Percentiles rank a stretch among this genome's conserved stretches.
These are phyloP conservation scores for Marasmius sp. DNA, from an alignment of 1,284 basidiomycete genomes.

Conservation along the genomic window DNA sequence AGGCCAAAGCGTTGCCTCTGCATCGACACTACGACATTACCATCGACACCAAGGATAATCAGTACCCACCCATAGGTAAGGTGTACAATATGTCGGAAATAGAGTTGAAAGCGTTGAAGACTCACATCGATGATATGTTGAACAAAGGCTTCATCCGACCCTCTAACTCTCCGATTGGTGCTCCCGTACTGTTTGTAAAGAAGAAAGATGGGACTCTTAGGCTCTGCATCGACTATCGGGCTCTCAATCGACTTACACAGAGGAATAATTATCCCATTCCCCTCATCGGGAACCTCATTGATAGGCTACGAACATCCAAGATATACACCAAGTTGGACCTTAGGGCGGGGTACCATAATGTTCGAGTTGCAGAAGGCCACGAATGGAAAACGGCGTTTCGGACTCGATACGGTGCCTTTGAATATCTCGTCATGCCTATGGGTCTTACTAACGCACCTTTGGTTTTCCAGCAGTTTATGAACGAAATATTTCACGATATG, in stretches of 20 bases:
- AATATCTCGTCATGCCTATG: conserved; percentile 6
- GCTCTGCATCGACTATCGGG: conserved; percentile 2
- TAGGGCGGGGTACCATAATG: conserved; percentile 1
- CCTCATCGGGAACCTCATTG: conserved; percentile 1
- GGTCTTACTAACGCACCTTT: conserved; percentile 1
- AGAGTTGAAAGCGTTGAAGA: conserved; percentile 17
- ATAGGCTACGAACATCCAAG: background rate
- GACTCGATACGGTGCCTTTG: background rate
- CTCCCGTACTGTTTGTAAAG: conserved; percentile 34
- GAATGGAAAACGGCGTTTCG: conserved; percentile 8
- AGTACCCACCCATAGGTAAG: too few species aligned
- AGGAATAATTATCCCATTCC: conserved; percentile 3
- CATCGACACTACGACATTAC: too few species aligned
- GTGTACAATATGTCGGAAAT: conserved; percentile 24
- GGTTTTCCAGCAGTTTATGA: conserved; percentile 31
- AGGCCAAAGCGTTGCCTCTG: too few species aligned
- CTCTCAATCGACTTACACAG: background rate
- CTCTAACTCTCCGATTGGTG: conserved; percentile 17
- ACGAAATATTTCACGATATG: conserved; percentile 37
- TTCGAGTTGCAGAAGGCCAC: background rate
- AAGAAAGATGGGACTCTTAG: conserved; percentile 6
- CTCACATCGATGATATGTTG: conserved; percentile 24
- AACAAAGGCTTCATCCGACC: conserved; percentile 15
- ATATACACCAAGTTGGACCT: conserved; percentile 4
- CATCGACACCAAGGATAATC: too few species aligned